Evolutionary conservation across 176 grass and related monocot genomes (phyloP), one percentile per base, ranked within the genome.

Genomic region (Tillandsia fasciculata): DNA sequence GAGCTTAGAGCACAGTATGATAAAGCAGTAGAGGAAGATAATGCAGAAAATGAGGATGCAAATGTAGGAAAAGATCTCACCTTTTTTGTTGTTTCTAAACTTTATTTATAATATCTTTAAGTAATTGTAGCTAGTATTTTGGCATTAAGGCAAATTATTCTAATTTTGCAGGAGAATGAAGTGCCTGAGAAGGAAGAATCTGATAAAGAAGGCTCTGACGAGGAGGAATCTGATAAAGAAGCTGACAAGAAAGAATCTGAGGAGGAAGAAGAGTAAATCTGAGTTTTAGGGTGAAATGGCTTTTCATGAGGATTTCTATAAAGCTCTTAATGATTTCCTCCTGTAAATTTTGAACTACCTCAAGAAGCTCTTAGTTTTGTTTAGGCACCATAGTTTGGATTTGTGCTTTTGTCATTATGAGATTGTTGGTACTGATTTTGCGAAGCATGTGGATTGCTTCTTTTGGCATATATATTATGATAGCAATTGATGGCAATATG

Each of bases 1-100:
- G 81, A 92, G 65, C 82, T 92, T 18, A 92, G 85, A 72, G 93
- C 79, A 33, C 24, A 70, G 7, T 74, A 70, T 56, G 75, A 77
- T 10, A 90, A 87, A 64, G 74, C 64, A 22, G n/a, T 66, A 14
- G 64, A 74, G 49, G 70, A 51, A 29, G 26, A 65, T 27, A 70
- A 86, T 50, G 66, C 51, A 64, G 83, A 74, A 50, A 87, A 91
- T 18, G 77, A 76, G 33, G 85, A 75, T 24, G 82, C 84, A 7
- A 81, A 64, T 65, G 85, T 74, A 81, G 70, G 74, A 71, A 66
- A 50, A 27, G 15, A 49, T 22, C 9, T 53, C 29, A 2, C 8
- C 26, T 26, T 50, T 24, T 18, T 52, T 50, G 24, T 20, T 29
- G 17, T 11, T 64, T 49, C 12, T 53, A 42, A 42, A 42, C 33